Evolutionary conservation across 352 stramenopile genomes (phyloP).

Genomic region (Phytophthora melonis): DNA sequence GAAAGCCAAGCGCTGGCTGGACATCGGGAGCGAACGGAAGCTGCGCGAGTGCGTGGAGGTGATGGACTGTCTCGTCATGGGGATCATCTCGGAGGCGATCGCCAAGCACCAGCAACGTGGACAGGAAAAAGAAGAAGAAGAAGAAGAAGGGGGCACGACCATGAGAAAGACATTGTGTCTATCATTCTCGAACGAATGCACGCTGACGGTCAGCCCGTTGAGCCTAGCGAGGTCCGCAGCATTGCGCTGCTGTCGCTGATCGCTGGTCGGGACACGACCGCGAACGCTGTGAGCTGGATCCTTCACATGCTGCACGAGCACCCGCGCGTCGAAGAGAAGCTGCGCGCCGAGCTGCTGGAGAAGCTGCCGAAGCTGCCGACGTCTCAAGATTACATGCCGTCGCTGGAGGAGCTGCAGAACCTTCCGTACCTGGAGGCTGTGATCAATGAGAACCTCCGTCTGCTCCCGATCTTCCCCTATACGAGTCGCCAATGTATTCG

Average conservation of each 20-base stretch:
- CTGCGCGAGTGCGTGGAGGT: slow-evolving; percentile 8
- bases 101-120: not conserved
- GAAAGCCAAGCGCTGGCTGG: slow-evolving; percentile 33
- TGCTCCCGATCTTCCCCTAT: slow-evolving; percentile 57
- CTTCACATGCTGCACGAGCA: slow-evolving; percentile 23
- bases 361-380: not conserved
- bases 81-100: not conserved
- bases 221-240: slow-evolving; percentile 8
- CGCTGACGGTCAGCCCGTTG: not conserved
- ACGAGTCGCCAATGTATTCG: slow-evolving; percentile 37
- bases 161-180: slow-evolving; percentile 7
- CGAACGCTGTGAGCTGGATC: slow-evolving; percentile 23
- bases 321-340: slow-evolving; percentile 25
- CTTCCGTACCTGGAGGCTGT: slow-evolving; percentile 47
- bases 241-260: slow-evolving; percentile 5
- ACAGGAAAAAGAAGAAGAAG: not conserved
- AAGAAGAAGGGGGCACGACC: not conserved
- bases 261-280: slow-evolving; percentile 16
- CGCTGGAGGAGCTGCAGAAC: slow-evolving; percentile 35
- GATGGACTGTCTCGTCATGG: not conserved
- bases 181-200: slow-evolving; percentile 15
- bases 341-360: slow-evolving; percentile 20
- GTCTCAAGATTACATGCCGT: slow-evolving; percentile 18
- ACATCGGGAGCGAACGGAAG: slow-evolving; percentile 21
- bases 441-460: slow-evolving; percentile 55